These are phyloP conservation scores for Wickerhamiella slavikovae DNA, from an alignment of 805 yeast species.

Conservation along the genomic window DNA sequence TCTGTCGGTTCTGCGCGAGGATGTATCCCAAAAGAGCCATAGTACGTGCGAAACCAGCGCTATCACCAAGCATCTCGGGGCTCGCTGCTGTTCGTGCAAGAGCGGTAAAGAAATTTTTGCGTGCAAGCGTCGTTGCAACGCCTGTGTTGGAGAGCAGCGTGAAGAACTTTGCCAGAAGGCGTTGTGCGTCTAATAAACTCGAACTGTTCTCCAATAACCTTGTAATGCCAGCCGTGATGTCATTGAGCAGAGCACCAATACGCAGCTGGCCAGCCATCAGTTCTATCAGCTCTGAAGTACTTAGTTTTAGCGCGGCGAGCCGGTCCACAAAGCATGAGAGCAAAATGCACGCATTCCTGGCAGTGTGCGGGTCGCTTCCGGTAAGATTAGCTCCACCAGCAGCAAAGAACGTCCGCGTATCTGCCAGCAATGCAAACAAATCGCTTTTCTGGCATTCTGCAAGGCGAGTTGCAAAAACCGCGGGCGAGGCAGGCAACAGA, in stretches of 20 bases:
- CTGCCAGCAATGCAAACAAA: no score
- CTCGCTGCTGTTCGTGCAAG: no score
- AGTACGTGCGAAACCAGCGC: no score
- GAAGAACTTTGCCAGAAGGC: constrained; percentile 14
- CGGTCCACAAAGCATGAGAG: constrained; percentile 13
- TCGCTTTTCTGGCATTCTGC: no score
- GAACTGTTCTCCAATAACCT: constrained; percentile 11
- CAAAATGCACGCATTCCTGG: constrained; percentile 11
- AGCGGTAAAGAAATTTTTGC: constrained; percentile 20
- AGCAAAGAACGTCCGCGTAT: constrained; percentile 9
- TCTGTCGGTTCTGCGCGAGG: no score
- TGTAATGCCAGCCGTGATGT: constrained; percentile 13
- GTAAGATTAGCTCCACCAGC: constrained; percentile 11
- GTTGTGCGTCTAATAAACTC: constrained; percentile 8
- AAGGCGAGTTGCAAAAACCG: no score
- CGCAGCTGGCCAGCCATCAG: constrained; percentile 19
- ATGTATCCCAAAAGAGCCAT: no score
- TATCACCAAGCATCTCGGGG: no score
- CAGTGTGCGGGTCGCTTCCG: constrained; percentile 3
- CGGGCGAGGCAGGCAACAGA: constrained; percentile 12
- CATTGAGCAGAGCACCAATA: constrained; percentile 15
- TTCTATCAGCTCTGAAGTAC: constrained; percentile 15
- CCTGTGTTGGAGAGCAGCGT: constrained; percentile 18
- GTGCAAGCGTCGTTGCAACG: constrained; percentile 16
- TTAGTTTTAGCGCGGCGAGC: constrained; percentile 12